Base-by-base conservation (phyloP, 306 rosid species). In the Dryas alaskensis region DNA sequence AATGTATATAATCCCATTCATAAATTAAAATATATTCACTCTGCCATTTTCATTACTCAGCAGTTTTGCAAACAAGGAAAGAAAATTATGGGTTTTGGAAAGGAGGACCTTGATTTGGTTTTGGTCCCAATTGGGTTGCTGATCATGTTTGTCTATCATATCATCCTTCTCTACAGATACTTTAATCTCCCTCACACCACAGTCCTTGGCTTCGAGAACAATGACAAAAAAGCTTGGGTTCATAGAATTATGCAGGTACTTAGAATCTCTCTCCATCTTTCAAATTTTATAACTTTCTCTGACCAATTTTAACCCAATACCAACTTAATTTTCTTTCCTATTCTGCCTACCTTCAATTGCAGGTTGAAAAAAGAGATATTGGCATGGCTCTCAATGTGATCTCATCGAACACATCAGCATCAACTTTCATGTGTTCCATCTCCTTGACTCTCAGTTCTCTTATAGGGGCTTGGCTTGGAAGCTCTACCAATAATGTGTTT, bases 401-500 rank as follows among this genome's bases (percentile, higher is more conserved):
- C 42, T 86, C 89, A 72, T 76, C 85, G 13, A 89, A 89, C 88
- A 86, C 72, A 22, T 59, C 89, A 39, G 88, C 93, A 65, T 87
- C 96, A 43, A 92, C 88, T 14, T 85, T 67, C 80, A 64, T 92
- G 63, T 89, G 88, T 59, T 77, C 93, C 0, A 79, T 89, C 5
- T 86, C 92, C 8, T 48, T 92, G 51, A 89, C 96, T 3, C 75
- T 92, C 4, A 82, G 92, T 67, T 83, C 97, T 42, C 85, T 92
- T 0, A 89, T 88, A 40, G 96, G 97, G 50, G 89, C 92, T 10
- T 92, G 96, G 96, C 84, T 92, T 12, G 90, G 88, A 22, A 86
- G 74, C 60, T 74, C n/a, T 4, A 79, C 91, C 13, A 72, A 6
- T 45, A 52, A 78, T 10, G 57, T 88, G 22, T 84, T 86, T 72